Conservation (phyloP, 305 asterid genomes). For the Ilex paraguariensis region DNA sequence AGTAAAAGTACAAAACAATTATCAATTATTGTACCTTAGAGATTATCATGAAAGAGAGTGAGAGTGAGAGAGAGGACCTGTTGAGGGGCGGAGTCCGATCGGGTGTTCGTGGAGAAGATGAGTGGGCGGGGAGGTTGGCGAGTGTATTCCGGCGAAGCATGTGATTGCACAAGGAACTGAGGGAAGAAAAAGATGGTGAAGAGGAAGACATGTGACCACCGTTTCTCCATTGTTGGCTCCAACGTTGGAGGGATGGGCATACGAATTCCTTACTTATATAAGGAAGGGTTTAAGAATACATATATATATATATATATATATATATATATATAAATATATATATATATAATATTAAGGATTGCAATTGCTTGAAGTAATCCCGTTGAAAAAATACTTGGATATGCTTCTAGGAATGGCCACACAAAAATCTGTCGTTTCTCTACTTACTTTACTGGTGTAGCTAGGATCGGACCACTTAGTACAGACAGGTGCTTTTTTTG, state of each 20-base stretch:
- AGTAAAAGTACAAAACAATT: no score
- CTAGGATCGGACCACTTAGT: no score
- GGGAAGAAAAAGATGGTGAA: slow-evolving; percentile 5
- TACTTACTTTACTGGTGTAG: no score
- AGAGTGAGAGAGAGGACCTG: slow-evolving; percentile 49
- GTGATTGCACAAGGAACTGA: slow-evolving; percentile 8
- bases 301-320: no score
- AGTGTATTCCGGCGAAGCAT: slow-evolving; percentile 43
- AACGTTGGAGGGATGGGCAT: no score
- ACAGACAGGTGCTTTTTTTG: no score
- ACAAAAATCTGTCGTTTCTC: background rate
- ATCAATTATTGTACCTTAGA: no score
- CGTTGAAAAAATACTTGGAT: slow-evolving; percentile 5
- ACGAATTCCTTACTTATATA: background rate
- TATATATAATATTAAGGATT: background rate
- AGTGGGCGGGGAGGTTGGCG: slow-evolving; percentile 61
- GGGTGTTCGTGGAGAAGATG: slow-evolving; percentile 26
- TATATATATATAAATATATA: background rate
- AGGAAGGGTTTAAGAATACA: background rate
- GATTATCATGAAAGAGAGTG: background rate
- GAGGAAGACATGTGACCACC: slow-evolving; percentile 10
- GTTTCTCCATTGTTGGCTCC: slow-evolving; percentile 25
- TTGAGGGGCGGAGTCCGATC: slow-evolving; percentile 61
- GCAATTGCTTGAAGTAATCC: slow-evolving; percentile 19
- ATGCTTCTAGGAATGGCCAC: slow-evolving; percentile 17